A percentile compares a stretch with the other conserved stretches of the same genome.
Conservation (phyloP, 192 early-diverging fungal species). For the Backusella parvicylindrica region DNA sequence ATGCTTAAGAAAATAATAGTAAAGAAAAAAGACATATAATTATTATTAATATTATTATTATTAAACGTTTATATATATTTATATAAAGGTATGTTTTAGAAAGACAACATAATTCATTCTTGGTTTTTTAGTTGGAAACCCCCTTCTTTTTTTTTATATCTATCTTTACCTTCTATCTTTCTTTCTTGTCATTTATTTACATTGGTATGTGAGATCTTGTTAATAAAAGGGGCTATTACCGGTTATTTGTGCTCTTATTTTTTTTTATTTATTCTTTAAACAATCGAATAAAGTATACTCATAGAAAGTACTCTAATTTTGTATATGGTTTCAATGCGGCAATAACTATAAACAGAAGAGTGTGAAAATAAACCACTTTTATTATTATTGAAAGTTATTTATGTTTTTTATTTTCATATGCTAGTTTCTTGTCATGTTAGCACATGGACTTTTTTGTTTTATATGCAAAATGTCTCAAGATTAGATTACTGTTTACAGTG, state of each 20-base stretch:
- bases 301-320: neutral
- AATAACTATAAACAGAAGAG: neutral
- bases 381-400: neutral
- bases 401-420: neutral
- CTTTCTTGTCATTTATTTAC: neutral
- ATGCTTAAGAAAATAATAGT: neutral
- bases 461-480: neutral
- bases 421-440: neutral
- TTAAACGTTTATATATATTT: neutral
- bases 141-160: neutral
- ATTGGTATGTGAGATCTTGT: neutral
- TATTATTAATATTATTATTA: too few relatives aligned
- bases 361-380: neutral
- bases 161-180: neutral
- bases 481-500: neutral
- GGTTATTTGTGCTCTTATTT: neutral
- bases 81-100: neutral
- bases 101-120: slow-evolving; percentile 5
- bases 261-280: neutral
- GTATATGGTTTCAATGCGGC: neutral
- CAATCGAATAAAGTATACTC: neutral
- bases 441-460: neutral
- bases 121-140: neutral
- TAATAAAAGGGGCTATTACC: neutral
- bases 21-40: neutral